These are phyloP conservation scores for Kazachstania kunashirensis DNA, from an alignment of 805 yeast genomes.

Conservation along the genomic window DNA sequence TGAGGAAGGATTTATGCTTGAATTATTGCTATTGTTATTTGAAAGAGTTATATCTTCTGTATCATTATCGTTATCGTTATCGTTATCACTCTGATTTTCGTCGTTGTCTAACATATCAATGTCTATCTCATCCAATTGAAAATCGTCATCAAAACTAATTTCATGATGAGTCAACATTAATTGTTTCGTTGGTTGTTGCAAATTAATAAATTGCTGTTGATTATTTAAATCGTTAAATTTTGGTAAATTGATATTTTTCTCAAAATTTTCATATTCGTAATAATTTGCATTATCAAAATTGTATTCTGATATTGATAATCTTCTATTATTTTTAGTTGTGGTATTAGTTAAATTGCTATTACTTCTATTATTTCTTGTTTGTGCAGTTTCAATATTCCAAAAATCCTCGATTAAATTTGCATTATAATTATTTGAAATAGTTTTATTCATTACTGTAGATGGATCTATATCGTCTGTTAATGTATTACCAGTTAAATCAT, in stretches of 20 bases:
- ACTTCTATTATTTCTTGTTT: not conserved
- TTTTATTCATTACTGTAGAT: not conserved
- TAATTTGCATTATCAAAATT: slow-evolving; percentile 21
- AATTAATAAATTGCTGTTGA: not conserved
- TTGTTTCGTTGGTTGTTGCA: not conserved
- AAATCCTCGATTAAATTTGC: not conserved
- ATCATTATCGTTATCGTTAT: not conserved
- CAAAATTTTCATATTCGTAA: slow-evolving; percentile 26
- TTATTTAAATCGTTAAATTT: not conserved
- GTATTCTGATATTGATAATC: slow-evolving; percentile 26
- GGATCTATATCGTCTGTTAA: slow-evolving; percentile 11
- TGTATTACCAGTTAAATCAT: slow-evolving; percentile 27
- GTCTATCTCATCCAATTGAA: slow-evolving; percentile 2
- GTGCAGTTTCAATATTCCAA: not conserved
- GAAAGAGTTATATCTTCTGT: not conserved
- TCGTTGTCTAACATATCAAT: not conserved
- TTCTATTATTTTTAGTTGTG: slow-evolving; percentile 1
- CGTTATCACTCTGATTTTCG: not conserved
- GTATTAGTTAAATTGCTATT: not conserved
- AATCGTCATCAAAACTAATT: slow-evolving; percentile 4
- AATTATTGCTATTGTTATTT: not conserved
- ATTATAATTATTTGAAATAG: too few species aligned
- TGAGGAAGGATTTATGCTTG: not conserved
- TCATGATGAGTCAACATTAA: slow-evolving; percentile 3
- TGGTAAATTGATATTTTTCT: not conserved